Base-by-base conservation (phyloP, 1,284 basidiomycete genomes). In the Cryptococcus hybrid region DNA sequence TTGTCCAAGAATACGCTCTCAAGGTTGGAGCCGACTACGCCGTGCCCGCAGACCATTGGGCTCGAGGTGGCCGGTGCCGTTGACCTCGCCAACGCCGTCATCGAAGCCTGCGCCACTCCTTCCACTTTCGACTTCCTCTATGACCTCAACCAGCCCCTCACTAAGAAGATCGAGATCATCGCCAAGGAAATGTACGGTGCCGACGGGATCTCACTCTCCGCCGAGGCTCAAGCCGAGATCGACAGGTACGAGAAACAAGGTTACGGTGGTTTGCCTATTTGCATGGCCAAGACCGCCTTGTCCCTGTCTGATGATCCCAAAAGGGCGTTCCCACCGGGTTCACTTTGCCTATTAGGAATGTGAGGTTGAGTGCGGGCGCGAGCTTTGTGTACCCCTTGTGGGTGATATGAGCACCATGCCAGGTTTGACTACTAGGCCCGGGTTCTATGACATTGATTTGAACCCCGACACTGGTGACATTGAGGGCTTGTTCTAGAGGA, bases 331-430 rank as follows among this genome's bases (percentile, higher is more conserved):
- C 93, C 3, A 86, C 86, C 50, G 89, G 90, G 42, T 99, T 99
- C 81, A 95, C 87, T 5, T 82, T 99, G 58, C 94, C 95, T 7
- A 94, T 99, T 73, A 86, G 91, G 46, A 86, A 88, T 59, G 90
- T 97, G 53, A 84, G 90, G 57, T 81, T 96, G 30, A 90, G 90
- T 11, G 95, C 92, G 5, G 96, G 95, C 48, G 94, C 95, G 53
- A 90, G 91, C 38, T 96, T 99, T 85, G 80, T 99, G 63, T 18
- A 18, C 18, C 18, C 42, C 85, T 98, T 62, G 85, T 93, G 40
- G 91, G 91, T 51, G 90, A 92, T 77, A 94, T 95, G 90, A 89
- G 92, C 77, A 97, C 93, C 59, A 96, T 99, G 92, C 95, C 96
- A 45, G 95, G 95, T 64, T 84, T 98, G 45, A 91, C 88, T 97